Evolutionary conservation across 495 filamentous ascomycete species (phyloP).

Genomic region (Tricharina praecox): DNA sequence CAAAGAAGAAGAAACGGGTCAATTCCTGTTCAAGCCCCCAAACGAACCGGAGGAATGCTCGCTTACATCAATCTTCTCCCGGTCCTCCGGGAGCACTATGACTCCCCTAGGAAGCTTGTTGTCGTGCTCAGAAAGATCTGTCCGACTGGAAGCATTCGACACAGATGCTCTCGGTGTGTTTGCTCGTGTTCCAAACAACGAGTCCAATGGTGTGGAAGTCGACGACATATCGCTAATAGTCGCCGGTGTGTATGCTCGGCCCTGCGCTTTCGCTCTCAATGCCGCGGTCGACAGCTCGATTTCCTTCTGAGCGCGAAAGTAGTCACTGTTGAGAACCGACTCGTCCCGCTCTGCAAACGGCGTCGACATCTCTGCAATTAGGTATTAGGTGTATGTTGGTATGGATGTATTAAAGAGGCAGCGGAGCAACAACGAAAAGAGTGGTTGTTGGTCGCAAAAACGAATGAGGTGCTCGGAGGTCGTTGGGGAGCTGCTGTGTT

Average conservation of each 20-base stretch:
- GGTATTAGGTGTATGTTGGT: neutral
- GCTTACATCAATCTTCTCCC: slow-evolving; percentile 4
- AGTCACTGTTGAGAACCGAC: neutral
- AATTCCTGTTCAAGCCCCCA: neutral
- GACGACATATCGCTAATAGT: slow-evolving; percentile 2
- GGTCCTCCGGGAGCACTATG: neutral
- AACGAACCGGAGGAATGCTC: neutral
- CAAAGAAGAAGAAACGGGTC: neutral
- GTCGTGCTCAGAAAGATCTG: neutral
- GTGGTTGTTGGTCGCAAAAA: neutral
- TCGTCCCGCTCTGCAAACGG: slow-evolving; percentile 1
- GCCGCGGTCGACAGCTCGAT: neutral
- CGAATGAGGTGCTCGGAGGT: neutral
- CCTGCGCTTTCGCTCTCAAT: neutral
- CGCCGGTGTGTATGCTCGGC: neutral
- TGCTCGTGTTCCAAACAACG: neutral
- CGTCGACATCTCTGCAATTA: slow-evolving; percentile 1
- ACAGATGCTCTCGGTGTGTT: neutral
- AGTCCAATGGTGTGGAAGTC: slow-evolving; percentile 2
- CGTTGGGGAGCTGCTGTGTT: neutral
- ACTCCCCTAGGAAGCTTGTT: neutral
- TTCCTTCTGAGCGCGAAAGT: neutral
- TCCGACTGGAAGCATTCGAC: neutral
- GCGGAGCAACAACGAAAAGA: neutral
- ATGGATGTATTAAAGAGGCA: no score